These are phyloP conservation scores for Saccharomycopsis sp. DNA, from an alignment of 805 yeast genomes.

Conservation along the genomic window DNA sequence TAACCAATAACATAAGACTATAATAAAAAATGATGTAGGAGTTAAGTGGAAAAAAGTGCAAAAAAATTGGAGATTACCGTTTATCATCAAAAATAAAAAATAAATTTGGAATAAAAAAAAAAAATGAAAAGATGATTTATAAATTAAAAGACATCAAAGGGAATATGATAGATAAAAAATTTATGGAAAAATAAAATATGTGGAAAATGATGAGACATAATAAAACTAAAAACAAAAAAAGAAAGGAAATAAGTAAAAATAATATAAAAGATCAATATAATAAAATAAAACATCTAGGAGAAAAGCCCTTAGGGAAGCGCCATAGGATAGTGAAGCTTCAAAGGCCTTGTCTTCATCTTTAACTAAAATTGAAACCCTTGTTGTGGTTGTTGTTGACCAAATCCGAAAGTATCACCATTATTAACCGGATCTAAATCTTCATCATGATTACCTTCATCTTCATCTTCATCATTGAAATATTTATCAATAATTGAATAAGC, in stretches of 20 bases:
- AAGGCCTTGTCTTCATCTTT: no score
- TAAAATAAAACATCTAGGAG: background rate
- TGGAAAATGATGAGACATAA: no score
- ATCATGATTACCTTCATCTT: conserved; percentile 55
- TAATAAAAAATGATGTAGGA: background rate
- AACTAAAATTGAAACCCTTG: conserved; percentile 47
- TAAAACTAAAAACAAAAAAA: no score
- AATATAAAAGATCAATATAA: background rate
- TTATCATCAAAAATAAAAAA: background rate
- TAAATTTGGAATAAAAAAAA: background rate
- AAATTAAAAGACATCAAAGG: background rate
- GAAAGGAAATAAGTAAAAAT: conserved; percentile 2
- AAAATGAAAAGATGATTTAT: background rate
- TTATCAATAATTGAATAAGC: conserved; percentile 86
- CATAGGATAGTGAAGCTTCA: background rate
- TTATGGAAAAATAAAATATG: background rate
- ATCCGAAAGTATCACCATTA: conserved; percentile 80
- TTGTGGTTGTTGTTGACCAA: conserved; percentile 64
- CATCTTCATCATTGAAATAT: conserved; percentile 82
- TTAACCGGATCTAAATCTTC: conserved; percentile 48
- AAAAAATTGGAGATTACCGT: background rate
- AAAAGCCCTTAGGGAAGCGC: background rate
- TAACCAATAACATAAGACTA: background rate
- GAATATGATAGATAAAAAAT: no score
- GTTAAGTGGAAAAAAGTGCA: background rate